A percentile compares a stretch with the other conserved stretches of the same genome.
Evolutionary conservation across 2,329 filamentous ascomycete genomes (phyloP).

Genomic region (Tolypocladium sp.): DNA sequence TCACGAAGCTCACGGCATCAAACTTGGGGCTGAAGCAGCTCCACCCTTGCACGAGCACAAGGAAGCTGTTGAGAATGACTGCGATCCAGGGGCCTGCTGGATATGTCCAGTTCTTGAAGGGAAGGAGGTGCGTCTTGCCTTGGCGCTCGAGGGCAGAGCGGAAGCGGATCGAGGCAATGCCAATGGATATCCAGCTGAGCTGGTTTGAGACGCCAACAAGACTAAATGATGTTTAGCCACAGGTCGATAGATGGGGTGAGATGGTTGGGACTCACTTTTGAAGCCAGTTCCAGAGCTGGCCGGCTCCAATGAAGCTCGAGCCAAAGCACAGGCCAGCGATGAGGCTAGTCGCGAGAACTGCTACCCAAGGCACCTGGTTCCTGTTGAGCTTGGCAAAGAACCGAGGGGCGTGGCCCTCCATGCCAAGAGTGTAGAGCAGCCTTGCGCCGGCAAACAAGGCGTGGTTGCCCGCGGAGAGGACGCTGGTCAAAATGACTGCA

Average conservation of each 20-base stretch:
- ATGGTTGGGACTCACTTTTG: conserved; percentile 40
- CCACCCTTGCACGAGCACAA: conserved; percentile 58
- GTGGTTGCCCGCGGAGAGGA: conserved; percentile 27
- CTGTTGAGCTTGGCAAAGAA: conserved; percentile 35
- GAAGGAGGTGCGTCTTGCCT: conserved; percentile 49
- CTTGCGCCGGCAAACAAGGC: conserved; percentile 25
- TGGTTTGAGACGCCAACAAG: conserved; percentile 61
- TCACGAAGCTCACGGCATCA: conserved; percentile 50
- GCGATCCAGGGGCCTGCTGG: conserved; percentile 50
- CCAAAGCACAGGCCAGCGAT: conserved; percentile 56
- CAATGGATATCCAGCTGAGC: conserved; percentile 56
- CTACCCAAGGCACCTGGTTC: conserved; percentile 27
- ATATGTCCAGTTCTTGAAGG: conserved; percentile 60
- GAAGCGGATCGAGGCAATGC: conserved; percentile 57
- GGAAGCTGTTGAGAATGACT: conserved; percentile 46
- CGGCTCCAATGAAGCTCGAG: conserved; percentile 55
- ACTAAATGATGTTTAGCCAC: conserved; percentile 16
- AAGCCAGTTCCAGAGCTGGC: conserved; percentile 57
- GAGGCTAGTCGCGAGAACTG: conserved; percentile 39
- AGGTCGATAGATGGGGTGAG: not conserved
- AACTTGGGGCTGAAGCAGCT: conserved; percentile 52
- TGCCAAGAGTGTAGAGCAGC: conserved; percentile 25
- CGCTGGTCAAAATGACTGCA: conserved; percentile 38
- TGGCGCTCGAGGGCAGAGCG: conserved; percentile 46
- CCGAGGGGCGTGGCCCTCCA: conserved; percentile 41